These are phyloP conservation scores for Capronia coronata DNA, from an alignment of 2,329 filamentous ascomycete genomes.

Conservation along the genomic window DNA sequence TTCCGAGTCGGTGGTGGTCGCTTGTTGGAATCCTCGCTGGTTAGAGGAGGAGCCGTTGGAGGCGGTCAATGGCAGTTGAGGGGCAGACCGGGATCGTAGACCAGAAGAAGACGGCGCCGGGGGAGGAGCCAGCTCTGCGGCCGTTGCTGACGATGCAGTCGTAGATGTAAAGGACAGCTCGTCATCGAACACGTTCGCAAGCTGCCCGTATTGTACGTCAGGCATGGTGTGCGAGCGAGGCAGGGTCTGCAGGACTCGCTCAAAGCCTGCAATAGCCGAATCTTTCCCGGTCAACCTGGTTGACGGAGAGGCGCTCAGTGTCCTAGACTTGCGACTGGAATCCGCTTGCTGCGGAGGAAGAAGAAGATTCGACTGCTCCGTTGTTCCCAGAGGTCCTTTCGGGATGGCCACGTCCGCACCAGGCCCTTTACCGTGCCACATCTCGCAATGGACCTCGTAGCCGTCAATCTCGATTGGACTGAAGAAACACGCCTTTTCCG, in stretches of 20 bases:
- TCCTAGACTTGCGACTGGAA: slow-evolving; percentile 26
- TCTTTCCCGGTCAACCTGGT: slow-evolving; percentile 32
- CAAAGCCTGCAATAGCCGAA: slow-evolving; percentile 28
- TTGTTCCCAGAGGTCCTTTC: slow-evolving; percentile 34
- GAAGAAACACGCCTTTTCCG: slow-evolving; percentile 61
- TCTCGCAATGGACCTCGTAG: slow-evolving; percentile 63
- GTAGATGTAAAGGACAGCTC: slow-evolving; percentile 30
- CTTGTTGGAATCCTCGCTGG: neutral
- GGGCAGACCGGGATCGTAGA: slow-evolving; percentile 27
- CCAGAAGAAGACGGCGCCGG: slow-evolving; percentile 29
- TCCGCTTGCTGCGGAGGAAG: slow-evolving; percentile 7
- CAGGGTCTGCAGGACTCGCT: slow-evolving; percentile 33
- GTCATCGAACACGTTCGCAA: slow-evolving; percentile 30
- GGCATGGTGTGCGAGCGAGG: slow-evolving; percentile 37
- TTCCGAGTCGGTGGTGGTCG: slow-evolving; percentile 37
- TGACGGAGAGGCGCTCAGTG: slow-evolving; percentile 32
- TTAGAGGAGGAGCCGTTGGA: no score
- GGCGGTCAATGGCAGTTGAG: slow-evolving; percentile 15
- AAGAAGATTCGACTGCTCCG: slow-evolving; percentile 9
- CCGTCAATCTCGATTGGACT: slow-evolving; percentile 68
- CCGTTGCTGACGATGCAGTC: slow-evolving; percentile 39
- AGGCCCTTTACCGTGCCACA: slow-evolving; percentile 60
- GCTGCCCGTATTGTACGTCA: slow-evolving; percentile 33
- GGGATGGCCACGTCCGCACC: slow-evolving; percentile 58
- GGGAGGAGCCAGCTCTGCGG: slow-evolving; percentile 27